Base-by-base conservation (phyloP, 1,284 basidiomycete genomes). In the Ganoderma multipileum region DNA sequence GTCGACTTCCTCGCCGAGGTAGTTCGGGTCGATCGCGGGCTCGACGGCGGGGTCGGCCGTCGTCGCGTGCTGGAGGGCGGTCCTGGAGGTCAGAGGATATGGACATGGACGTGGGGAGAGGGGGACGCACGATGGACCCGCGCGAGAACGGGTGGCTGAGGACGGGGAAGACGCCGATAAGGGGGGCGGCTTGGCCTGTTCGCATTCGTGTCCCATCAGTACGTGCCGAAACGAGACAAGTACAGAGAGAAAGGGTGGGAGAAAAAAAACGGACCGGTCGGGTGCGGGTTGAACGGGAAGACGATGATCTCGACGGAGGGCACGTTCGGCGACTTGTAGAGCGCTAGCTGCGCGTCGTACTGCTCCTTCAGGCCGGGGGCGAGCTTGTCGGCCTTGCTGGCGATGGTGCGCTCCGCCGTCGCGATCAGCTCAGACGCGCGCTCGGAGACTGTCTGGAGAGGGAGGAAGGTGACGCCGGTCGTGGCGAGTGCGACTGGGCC, bases 21-120 rank as follows among this genome's bases (percentile, higher is more conserved):
- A 83, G 67, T 78, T 78, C 58, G 84, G 84, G 66, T 85, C 81
- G 38, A 83, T 75, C 52, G 74, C 72, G 0, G 84, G 82, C 63
- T 81, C 77, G n/a, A 75, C 79, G 2, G 68, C 66, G 1, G 83
- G 82, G 69, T 85, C 78, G 28, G 71, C 62, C 5, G 79, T 81
- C 2, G 72, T 77, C 23, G 81, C 77, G 64, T 81, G 80, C 81
- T 79, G 39, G 1, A 47, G 30, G 14, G 39, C 12, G n/a, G 3
- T 23, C 14, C 5, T 14, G 18, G 18, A 39, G 39, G 41, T 20
- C 30, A 16, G 55, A 61, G 39, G 52, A 33, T 12, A 2, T 59
- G 39, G 1, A 30, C 3, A 18, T 0, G 52, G 23, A 23, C n/a
- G 23, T 9, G 23, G 7, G 18, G 18, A 20, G 18, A n/a, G 3